Evolutionary conservation across 2,329 filamentous ascomycete species (phyloP), one percentile per base, ranked within the genome.

Genomic region (Cytospora piceicola): DNA sequence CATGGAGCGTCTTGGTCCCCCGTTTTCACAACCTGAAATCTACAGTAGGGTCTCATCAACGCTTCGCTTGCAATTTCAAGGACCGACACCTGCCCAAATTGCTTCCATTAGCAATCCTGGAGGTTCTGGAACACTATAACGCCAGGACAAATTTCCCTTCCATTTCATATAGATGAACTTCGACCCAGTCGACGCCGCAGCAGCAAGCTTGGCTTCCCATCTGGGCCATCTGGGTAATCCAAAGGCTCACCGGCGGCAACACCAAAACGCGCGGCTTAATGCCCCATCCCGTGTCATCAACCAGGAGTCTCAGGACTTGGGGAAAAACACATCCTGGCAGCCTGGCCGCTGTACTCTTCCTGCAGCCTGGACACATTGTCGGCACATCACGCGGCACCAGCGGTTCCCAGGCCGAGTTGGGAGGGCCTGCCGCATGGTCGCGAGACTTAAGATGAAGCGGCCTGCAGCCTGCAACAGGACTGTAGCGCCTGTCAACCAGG

Each of bases 61-160:
- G 49, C 46, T 58, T 60, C 53, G 49, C 27, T 58, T 56, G 66
- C 59, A 67, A 67, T 67, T 63, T 67, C 59, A 32, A 54, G 58
- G 63, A 32, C 34, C 46, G 55, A 58, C 63, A 57, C 52, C 53
- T 30, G 63, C 63, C 58, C 59, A 67, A 46, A 67, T 63, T 65
- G 63, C 63, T 5, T 63, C 66, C 58, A 39, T 52, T 57, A 51
- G 63, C 66, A 60, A 67, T 59, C 58, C 58, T 58, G 55, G 54
- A 34, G 15, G 42, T 58, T 63, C 53, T 61, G 58, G 62, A 63
- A 63, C 63, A 36, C 39, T 24, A 51, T 57, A 30, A 17, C 63
- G 36, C 46, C 49, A 61, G 53, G 60, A 32, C 51, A 42, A 32
- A 30, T 56, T 64, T 42, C 52, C 61, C 58, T 67, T 51, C 15